A percentile compares a stretch with the other conserved stretches of the same genome.
Conservation (phyloP, 1,139 yeast genomes). For the Magnusiomyces suaveolens region DNA sequence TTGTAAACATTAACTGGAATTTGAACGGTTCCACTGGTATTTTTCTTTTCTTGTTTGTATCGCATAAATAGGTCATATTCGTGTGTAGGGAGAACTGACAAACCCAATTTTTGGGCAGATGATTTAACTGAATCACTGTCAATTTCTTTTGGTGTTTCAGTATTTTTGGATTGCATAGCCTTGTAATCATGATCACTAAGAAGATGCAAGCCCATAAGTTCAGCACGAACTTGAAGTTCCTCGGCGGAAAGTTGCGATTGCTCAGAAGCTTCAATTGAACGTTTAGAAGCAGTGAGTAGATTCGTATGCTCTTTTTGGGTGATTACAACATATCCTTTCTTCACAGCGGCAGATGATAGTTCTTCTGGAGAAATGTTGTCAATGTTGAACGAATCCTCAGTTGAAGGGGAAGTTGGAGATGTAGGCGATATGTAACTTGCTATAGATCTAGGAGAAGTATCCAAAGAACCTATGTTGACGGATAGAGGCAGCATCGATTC, state of each 20-base stretch:
- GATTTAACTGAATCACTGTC: slow-evolving; percentile 6
- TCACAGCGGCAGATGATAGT: slow-evolving; percentile 11
- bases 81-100: slow-evolving; percentile 24
- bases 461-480: slow-evolving; percentile 8
- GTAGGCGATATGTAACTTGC: neutral
- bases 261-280: neutral
- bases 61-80: slow-evolving; percentile 18
- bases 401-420: slow-evolving; percentile 7
- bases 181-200: slow-evolving; percentile 17
- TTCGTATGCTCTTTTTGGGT: slow-evolving; percentile 13
- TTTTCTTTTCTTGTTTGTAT: slow-evolving; percentile 3
- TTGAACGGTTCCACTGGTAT: slow-evolving; percentile 6
- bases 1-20: slow-evolving; percentile 1
- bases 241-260: slow-evolving; percentile 19
- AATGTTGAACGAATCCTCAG: slow-evolving; percentile 1
- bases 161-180: slow-evolving; percentile 7
- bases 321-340: slow-evolving; percentile 13
- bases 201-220: slow-evolving; percentile 10
- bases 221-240: slow-evolving; percentile 22
- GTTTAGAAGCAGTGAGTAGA: neutral
- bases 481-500: slow-evolving; percentile 11
- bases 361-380: slow-evolving; percentile 9
- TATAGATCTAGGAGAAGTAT: neutral
- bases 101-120: slow-evolving; percentile 16
- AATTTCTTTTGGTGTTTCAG: neutral